Base-by-base conservation (phyloP, 1,284 basidiomycete genomes). In the Puccinia coronata region DNA sequence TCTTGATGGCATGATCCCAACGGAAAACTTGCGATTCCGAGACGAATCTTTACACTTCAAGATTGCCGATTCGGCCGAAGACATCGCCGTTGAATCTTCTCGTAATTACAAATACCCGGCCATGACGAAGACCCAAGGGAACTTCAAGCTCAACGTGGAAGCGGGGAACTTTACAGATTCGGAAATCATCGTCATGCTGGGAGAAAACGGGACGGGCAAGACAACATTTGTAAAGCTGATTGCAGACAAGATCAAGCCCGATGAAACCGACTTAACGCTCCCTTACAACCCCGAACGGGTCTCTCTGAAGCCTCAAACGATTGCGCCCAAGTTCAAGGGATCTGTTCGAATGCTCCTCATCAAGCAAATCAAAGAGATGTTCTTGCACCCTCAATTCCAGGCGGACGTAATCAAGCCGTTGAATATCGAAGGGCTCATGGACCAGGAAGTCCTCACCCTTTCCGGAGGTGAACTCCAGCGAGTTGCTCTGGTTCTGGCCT, bases 141-240 rank as follows among this genome's bases (percentile, higher is more conserved):
- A 86, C 83, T 98, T 98, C 91, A 96, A 98, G 87, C 90, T 98
- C 71, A 92, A 94, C 67, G 93, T 98, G 82, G 90, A 95, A 84
- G 88, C 87, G 0, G 96, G 96, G 41, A 90, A 90, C 72, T 98
- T 97, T 87, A 94, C 95, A 23, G 95, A 98, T 86, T 96, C 94
- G 0, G 95, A 98, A 86, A 98, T 98, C 86, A 94, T 98, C 83
- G 95, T 98, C 86, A 93, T 98, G 91, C 88, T 98, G 49, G 95
- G 95, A 82, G 95, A 98, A 89, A 98, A 98, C 87, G 95, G 95
- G 78, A 98, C 94, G 14, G 95, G 95, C 67, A 98, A 98, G 89
- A 97, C 96, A 70, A 98, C 95, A 0, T 93, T 98, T 86, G 93
- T 98, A 82, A 92, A 95, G 83, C 88, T 98, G 77, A 89, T 98